Evolutionary conservation across 2,329 filamentous ascomycete species (phyloP), one percentile per base, ranked within the genome.

Genomic region (Purpureocillium lavendulum): DNA sequence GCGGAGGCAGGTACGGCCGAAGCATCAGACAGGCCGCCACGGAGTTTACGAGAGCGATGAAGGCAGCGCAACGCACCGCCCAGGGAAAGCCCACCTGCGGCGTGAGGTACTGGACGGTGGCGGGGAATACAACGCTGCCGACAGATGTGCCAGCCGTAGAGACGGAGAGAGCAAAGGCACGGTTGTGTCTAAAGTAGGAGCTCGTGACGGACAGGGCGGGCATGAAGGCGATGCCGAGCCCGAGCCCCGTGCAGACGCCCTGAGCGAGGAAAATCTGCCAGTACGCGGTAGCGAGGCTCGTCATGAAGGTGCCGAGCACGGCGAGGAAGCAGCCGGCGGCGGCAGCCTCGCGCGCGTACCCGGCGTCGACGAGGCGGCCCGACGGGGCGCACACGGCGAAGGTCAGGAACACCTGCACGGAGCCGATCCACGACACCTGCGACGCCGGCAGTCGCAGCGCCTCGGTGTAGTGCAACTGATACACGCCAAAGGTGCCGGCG

Each of bases 41-140:
- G 16, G 69, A 58, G 8, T 72, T 70, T 1, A 54, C 61, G 7
- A 79, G 57, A 35, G 67, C 69, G 28, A 87, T 69, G 49, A 87
- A 82, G 0, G 71, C 82, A 1, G 84, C 65, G 9, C 77, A 70
- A 7, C 84, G 65, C 3, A 80, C 77, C 0, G 78, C 70, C 77
- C 80, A 82, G 0, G 65, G 61, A 47, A 83, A 84, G 1, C 79
- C 79, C 24, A 82, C 64, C 13, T 60, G 54, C 0, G 74, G 73
- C 7, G 77, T 64, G 14, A 83, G 59, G 36, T 73, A 67, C 48
- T 77, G 68, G 50, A 83, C 72, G 13, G 68, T 64, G 10, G 73
- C 64, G 0, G 77, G 74, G 45, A 76, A 80, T 9, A 77, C 56
- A 10, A 79, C 56, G 24, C 74, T 71, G 4, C 75, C 74, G 7